These are phyloP conservation scores for Castanea sativa DNA, from an alignment of 306 rosid species.

Conservation along the genomic window DNA sequence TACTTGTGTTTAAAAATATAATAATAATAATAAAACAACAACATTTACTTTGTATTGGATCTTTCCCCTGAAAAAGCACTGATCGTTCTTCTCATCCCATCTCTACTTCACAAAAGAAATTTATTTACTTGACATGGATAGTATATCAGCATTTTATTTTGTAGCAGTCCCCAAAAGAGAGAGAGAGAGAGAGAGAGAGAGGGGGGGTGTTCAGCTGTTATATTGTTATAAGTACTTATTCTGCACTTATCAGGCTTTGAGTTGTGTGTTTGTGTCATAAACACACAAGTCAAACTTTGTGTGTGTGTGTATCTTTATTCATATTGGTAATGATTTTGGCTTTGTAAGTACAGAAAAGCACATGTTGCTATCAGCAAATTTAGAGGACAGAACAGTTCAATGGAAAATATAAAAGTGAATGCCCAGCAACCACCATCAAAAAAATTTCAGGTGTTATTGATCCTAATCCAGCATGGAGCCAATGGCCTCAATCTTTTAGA, in stretches of 20 bases:
- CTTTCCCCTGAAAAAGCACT: background rate
- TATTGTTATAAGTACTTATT: background rate
- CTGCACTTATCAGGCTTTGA: background rate
- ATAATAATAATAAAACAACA: too few relatives aligned
- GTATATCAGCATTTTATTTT: too few relatives aligned
- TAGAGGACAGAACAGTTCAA: constrained; percentile 49
- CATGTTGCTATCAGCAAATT: constrained; percentile 78
- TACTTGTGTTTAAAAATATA: too few relatives aligned
- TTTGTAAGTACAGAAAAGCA: constrained; percentile 63
- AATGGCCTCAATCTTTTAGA: constrained; percentile 93
- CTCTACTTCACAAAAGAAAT: too few relatives aligned
- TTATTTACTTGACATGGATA: too few relatives aligned
- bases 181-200: too few relatives aligned
- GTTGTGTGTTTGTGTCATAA: too few relatives aligned
- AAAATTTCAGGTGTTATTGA: constrained; percentile 70
- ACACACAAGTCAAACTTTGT: too few relatives aligned
- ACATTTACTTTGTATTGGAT: background rate
- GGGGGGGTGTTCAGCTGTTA: background rate
- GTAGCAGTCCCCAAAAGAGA: too few relatives aligned
- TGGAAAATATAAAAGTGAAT: constrained; percentile 29
- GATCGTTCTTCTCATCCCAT: too few relatives aligned
- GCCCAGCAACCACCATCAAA: constrained; percentile 33
- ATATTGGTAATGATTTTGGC: constrained; percentile 22
- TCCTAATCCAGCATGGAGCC: constrained; percentile 91
- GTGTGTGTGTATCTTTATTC: background rate